Evolutionary conservation across 2,329 filamentous ascomycete species (phyloP), one percentile per base, ranked within the genome.

Genomic region (Penicillium sp.): DNA sequence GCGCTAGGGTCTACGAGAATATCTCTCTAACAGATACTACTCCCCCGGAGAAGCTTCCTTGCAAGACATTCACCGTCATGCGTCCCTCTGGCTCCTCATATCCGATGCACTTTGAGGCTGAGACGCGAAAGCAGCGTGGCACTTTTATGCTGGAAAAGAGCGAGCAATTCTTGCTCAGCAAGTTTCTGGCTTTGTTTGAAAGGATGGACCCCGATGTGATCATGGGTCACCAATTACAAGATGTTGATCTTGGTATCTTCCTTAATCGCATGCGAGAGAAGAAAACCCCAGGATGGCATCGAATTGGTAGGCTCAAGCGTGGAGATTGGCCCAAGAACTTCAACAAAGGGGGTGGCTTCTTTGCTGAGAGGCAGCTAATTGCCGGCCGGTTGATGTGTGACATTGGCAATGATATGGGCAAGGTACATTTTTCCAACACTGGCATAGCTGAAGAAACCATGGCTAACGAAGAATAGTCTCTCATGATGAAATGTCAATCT

Each of bases 401-500:
- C 70, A 74, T 97, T 44, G 89, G 85, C 42, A 98, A 98, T 63
- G 93, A 98, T 55, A 87, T 94, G 59, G 93, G 93, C 65, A 97
- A 96, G 62, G 71, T 72, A 57, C 49, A 56, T 26, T 35, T 20
- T 13, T 29, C 16, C 27, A 8, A 13, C 7, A 16, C 21, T 21
- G 26, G 28, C 23, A 38, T 27, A 39, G 35, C 60, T 69, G 38
- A 68, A 48, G 7, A 4, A 30, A n/a, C 10, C 5, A 27, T n/a
- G 25, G 10, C 14, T n/a, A 27, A 6, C 11, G 6, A 4, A 29
- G 4, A 29, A 30, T 54, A 74, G 73, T 96, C 91, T 8, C 80
- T 89, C 51, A 97, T 97, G 91, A 83, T 80, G 56, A 95, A 94
- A 70, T 98, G 93, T 65, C 91, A 96, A 66, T 94, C 90, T 3